Evolutionary conservation across 768 basidiomycete genomes (phyloP).

Genomic region (Leccinum subgranulosum): DNA sequence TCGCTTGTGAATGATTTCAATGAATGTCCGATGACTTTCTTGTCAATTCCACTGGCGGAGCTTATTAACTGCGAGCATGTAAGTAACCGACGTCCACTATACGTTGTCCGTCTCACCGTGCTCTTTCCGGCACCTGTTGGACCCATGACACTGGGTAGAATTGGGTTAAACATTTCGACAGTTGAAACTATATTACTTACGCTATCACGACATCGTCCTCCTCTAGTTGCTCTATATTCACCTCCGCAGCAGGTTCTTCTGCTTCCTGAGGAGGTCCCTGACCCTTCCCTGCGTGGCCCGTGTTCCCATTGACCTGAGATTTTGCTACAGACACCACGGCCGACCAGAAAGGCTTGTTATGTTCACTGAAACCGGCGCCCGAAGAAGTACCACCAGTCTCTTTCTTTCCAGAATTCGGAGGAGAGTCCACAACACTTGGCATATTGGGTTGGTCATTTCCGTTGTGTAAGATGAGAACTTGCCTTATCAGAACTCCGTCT

Average conservation of each 20-base stretch:
- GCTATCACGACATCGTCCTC: too few relatives aligned
- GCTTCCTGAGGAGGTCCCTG: not conserved
- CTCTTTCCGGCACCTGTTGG: not conserved
- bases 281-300: not conserved
- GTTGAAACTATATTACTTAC: not conserved
- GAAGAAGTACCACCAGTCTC: not conserved
- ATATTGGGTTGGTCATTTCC: not conserved
- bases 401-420: constrained; percentile 18
- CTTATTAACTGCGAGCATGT: not conserved
- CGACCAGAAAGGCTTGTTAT: not conserved
- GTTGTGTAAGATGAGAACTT: not conserved
- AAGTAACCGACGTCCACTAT: not conserved
- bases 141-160: not conserved
- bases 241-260: too few relatives aligned
- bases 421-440: constrained; percentile 18
- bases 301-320: not conserved
- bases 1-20: constrained; percentile 11
- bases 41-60: not conserved
- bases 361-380: too few relatives aligned
- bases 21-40: not conserved
- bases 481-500: not conserved
- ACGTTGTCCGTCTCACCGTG: not conserved
- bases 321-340: not conserved
- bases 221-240: too few relatives aligned
- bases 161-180: not conserved